Percentiles rank a stretch among this genome's conserved stretches.
These are phyloP conservation scores for Sutorius eximius DNA, from an alignment of 1,284 basidiomycete species.

Conservation along the genomic window DNA sequence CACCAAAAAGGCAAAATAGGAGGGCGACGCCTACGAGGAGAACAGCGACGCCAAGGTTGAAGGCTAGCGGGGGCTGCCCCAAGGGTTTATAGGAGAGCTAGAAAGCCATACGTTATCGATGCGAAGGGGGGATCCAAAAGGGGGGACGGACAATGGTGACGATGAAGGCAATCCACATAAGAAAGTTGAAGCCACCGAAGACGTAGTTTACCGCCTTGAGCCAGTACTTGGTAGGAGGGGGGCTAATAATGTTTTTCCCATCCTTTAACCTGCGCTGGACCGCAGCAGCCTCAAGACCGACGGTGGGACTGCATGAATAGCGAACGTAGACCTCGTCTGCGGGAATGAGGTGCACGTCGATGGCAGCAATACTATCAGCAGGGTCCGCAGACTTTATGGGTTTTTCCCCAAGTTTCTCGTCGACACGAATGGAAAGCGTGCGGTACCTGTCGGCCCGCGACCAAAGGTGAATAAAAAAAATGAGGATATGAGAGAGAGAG, in stretches of 20 bases:
- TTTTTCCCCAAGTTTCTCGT: conserved; percentile 28
- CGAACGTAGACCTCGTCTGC: conserved; percentile 44
- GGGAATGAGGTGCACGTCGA: conserved; percentile 48
- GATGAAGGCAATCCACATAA: conserved; percentile 54
- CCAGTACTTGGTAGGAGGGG: conserved; percentile 47
- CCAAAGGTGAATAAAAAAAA: not conserved
- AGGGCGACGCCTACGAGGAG: conserved; percentile 65
- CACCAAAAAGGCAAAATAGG: not conserved
- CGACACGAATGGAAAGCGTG: conserved; percentile 44
- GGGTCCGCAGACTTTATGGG: conserved; percentile 32
- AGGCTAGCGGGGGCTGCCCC: conserved; percentile 48
- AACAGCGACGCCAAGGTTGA: conserved; percentile 69
- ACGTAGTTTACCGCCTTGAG: conserved; percentile 51
- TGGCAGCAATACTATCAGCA: conserved; percentile 41
- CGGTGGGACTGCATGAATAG: conserved; percentile 42
- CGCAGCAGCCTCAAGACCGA: conserved; percentile 46
- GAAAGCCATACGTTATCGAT: conserved; percentile 12
- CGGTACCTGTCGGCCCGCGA: conserved; percentile 38
- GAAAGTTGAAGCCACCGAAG: conserved; percentile 54
- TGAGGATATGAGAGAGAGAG: rapidly evolving
- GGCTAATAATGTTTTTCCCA: conserved; percentile 50
- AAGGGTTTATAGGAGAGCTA: conserved; percentile 48
- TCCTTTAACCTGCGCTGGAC: conserved; percentile 42
- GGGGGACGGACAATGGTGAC: conserved; percentile 40
- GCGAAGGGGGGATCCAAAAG: not conserved